Base-by-base conservation (phyloP, 2,329 filamentous ascomycete species). In the Alternaria alternata region DNA sequence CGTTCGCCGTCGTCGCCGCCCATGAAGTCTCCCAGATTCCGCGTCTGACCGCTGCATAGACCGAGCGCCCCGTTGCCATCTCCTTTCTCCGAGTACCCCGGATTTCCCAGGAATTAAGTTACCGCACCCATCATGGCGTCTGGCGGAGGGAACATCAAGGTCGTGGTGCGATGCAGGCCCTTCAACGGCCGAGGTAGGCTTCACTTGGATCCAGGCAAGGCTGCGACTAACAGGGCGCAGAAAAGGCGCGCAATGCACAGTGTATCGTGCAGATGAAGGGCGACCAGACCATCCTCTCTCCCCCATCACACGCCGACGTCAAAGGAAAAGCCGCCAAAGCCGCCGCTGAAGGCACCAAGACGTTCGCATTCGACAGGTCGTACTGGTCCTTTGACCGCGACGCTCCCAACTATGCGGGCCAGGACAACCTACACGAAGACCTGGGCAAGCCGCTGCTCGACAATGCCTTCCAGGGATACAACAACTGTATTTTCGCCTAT, bases 401-500 rank as follows among this genome's bases (percentile, higher is more conserved):
- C 47, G 93, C 93, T 68, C 80, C 87, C 1, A 89, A 92, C 79
- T 99, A 94, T 78, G 94, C 95, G 44, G 93, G 92, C 18, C 95
- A 99, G 78, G 91, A 94, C 61, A 87, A 95, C 74, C 84, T 99
- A 18, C 96, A 97, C 78, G 85, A 89, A 54, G 95, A 98, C 76
- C 82, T 99, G 64, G 95, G 95, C 64, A 88, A 89, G 69, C 95
- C 95, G 54, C 85, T 99, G 59, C 86, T 99, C 68, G 94, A 99
- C 82, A 99, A 99, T 87, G 95, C 95, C 18, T 99, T 99, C 77
- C 89, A 94, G 74, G 95, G 95, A 44, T 99, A 98, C 83, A 98
- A 99, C 84, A 99, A 98, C 80, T 99, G 95, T 85, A 99, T 99
- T 75, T 99, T 99, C 78, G 95, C 95, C 14, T 99, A 99, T 77